Base-by-base conservation (phyloP, 2,329 filamentous ascomycete species). In the Aspergillus spinulosporus region DNA sequence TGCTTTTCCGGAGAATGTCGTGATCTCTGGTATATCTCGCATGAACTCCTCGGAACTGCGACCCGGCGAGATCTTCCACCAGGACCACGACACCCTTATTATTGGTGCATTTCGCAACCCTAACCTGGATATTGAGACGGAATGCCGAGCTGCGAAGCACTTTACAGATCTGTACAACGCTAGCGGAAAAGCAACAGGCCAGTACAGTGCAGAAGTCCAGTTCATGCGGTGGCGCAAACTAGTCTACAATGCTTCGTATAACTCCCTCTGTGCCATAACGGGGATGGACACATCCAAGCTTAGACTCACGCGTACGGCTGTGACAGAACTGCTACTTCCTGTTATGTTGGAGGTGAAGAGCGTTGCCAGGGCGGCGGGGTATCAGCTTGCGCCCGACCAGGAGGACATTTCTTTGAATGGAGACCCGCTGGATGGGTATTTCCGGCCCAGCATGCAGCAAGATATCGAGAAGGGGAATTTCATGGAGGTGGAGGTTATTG, bases 1-100 rank as follows among this genome's bases (percentile, higher is more conserved):
- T 4, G 67, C 70, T 0, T 85, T 84, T 62, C 82, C 83, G 0
- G 56, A 65, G 2, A 85, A 83, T 57, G 66, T 78, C 0, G 63
- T 85, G 5, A 72, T 87, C 1, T 82, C 78, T 2, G 81, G 82
- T 3, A 75, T 86, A 6, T 78, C 76, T 2, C 71, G 80, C 49
- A 83, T 82, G 52, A 80, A 81, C 28, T 77, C 80, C 2, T 77
- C 77, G 3, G 82, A 86, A 61, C 69, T 65, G 0, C 61, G 66
- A 0, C 75, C 73, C 0, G 83, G 82, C 2, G 63, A 72, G 8
- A 79, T 87, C 50, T 66, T 78, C 3, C 82, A 87, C 57, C 77
- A 82, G 47, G 79, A 83, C 58, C 67, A 68, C 1, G 84, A 86
- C 64, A 66, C 62, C 0, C 73, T 81, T 4, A 72, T 76, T 48